Evolutionary conservation across 805 yeast genomes (phyloP), one percentile per base, ranked within the genome.

Genomic region (Myxozyma neglecta): DNA sequence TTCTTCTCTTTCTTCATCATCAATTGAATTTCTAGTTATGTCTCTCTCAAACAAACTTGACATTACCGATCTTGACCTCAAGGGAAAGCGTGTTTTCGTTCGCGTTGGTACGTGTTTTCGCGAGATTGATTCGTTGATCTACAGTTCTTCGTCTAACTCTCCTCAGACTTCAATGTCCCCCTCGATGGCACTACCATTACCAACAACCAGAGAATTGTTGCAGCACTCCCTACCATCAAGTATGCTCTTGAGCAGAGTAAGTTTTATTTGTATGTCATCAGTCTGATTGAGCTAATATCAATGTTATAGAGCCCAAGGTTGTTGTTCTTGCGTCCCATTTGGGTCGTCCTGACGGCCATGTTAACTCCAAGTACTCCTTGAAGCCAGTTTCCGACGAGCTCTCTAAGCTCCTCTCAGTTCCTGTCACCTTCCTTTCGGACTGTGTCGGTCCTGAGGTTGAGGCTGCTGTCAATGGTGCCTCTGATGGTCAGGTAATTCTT

Each of bases 271-370:
- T 1, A 5, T 43, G 14, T 14, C 0, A 42, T 11, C 42, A 9
- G 9, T 24, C 42, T 18, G 16, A 13, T 20, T 8, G 14, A 43
- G 46, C 37, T 24, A 37, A 37, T 10, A 34, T 46, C 3, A 5
- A 14, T n/a, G 29, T 35, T 14, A 13, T 35, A 67, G 84, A 88
- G 74, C 97, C 99, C 75, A 90, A 88, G 83, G 90, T 85, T 70
- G 87, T 94, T 70, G 82, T 94, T 70, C 85, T 94, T 72, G 98
- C 97, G 69, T 92, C 98, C 64, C 99, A 94, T 79, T 84, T 94
- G 77, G 99, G 99, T 75, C 91, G 99, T 83, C 99, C 99, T 79
- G 94, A 94, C 77, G 99, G 99, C 77, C 91, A 90, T 80, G 83
- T 76, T 66, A 84, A 80, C 73, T 87, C 82, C 55, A 94, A 94